Base-by-base conservation (phyloP, 2,329 filamentous ascomycete species). In the Penicillium sp. region DNA sequence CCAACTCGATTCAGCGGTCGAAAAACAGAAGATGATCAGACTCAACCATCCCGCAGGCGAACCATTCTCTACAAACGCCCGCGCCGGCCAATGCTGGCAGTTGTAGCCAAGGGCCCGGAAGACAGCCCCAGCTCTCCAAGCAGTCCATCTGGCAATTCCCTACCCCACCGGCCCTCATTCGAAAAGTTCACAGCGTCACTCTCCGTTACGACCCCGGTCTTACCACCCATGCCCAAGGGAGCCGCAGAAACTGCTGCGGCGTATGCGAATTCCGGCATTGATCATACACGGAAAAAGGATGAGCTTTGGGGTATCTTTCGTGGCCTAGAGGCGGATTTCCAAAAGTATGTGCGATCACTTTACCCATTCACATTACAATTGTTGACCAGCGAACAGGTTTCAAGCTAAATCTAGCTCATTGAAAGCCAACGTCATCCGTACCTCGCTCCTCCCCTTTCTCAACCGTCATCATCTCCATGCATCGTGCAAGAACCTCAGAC, bases 361-460 rank as follows among this genome's bases (percentile, higher is more conserved):
- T 19, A 9, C 8, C 31, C 12, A 10, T 50, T n/a, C 16, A 5
- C 26, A 19, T 37, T 31, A 12, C 14, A 33, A 55, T 60, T 35
- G 22, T 54, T 65, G 35, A 66, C 53, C 25, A 28, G 26, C n/a
- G 17, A 50, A 33, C 60, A 84, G 81, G 60, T 95, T 96, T 65
- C 82, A 87, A 59, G 80, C 84, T 55, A 95, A 91, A 73, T 85
- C 87, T 33, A 88, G 81, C 64, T 79, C 87, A 0, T 78, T 91
- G 62, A 91, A 91, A 68, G 88, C 90, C 60, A 87, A 85, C 60
- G 82, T 92, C 43, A 82, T 96, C 54, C 86, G 91, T 35, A 81
- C 81, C 8, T 80, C 83, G 1, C 79, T 96, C 4, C 74, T 96
- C 17, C 89, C 91, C 0, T 96, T 96, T 65, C 76, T 97, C 41